phyloP scores from a whole-genome alignment of 371 early-diverging fungal species.

The Mortierella sp. region DNA sequence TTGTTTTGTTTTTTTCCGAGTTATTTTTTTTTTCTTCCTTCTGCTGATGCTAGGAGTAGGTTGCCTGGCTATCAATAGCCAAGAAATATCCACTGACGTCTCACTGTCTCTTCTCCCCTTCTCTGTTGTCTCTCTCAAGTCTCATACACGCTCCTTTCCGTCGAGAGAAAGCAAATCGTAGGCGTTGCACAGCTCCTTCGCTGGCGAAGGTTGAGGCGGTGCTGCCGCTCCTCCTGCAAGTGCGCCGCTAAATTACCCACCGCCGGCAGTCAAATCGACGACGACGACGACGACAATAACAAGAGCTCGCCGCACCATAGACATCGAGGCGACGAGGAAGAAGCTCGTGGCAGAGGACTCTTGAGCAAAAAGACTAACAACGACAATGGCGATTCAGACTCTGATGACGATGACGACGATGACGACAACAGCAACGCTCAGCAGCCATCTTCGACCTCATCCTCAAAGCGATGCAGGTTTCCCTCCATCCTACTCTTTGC shows the following conservation, averaged over 20 bases:
- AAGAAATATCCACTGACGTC: too few species aligned
- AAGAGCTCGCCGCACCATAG: conserved; percentile 5
- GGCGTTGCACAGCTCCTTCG: conserved; percentile 13
- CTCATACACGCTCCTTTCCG: conserved; percentile 39
- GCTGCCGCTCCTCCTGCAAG: conserved; percentile 6
- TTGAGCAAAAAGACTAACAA: conserved; percentile 10
- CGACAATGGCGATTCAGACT: conserved; percentile 9
- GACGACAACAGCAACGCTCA: neutral
- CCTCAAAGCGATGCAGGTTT: conserved; percentile 8
- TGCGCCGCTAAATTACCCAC: neutral
- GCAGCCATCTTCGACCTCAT: neutral
- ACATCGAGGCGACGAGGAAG: conserved; percentile 15
- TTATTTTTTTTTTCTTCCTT: neutral
- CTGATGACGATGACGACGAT: conserved; percentile 8
- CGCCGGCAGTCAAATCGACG: conserved; percentile 11
- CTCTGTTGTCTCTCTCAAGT: conserved; percentile 17
- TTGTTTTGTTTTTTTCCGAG: neutral
- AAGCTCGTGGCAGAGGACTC: conserved; percentile 21
- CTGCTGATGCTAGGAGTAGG: too few species aligned
- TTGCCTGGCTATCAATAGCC: too few species aligned
- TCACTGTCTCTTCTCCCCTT: too few species aligned
- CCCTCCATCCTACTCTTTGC: conserved; percentile 48
- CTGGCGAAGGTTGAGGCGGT: too few species aligned
- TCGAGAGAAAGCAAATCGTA: conserved; percentile 35
- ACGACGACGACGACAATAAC: neutral